phyloP scores from a whole-genome alignment of 2,329 filamentous ascomycete species.

The Whalleya microplaca region DNA sequence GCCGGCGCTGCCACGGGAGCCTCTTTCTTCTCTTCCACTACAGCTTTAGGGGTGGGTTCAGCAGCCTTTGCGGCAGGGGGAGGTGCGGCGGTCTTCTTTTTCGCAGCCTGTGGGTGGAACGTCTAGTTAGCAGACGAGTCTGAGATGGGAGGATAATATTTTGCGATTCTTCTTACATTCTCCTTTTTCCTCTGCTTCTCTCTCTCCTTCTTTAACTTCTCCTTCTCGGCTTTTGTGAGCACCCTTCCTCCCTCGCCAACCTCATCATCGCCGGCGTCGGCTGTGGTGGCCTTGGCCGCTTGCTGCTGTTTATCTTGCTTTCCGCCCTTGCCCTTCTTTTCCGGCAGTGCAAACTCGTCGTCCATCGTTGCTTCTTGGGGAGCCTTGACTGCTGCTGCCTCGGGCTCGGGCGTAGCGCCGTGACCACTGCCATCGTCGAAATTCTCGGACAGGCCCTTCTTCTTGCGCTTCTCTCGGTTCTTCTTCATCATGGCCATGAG shows the following conservation, averaged over 20 bases:
- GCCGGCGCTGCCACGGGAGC: constrained; percentile 45
- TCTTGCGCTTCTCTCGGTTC: constrained; percentile 85
- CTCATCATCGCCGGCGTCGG: constrained; percentile 51
- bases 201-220: constrained; percentile 95
- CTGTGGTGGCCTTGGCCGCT: constrained; percentile 35
- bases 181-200: constrained; percentile 99
- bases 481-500: constrained; percentile 81
- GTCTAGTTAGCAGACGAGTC: constrained; percentile 1
- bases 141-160: background rate
- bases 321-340: constrained; percentile 71
- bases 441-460: constrained; percentile 79
- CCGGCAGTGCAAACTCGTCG: constrained; percentile 82
- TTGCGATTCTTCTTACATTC: constrained; percentile 60
- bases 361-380: constrained; percentile 81
- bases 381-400: constrained; percentile 66
- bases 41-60: constrained; percentile 56
- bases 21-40: constrained; percentile 53
- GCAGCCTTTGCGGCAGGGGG: constrained; percentile 57
- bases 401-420: constrained; percentile 45
- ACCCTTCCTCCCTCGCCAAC: constrained; percentile 66
- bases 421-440: constrained; percentile 69
- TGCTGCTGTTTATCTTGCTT: constrained; percentile 51
- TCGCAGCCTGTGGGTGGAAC: constrained; percentile 65
- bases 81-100: constrained; percentile 72
- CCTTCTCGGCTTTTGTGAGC: constrained; percentile 97